phyloP scores from a whole-genome alignment of 768 basidiomycete genomes.

The Hortiboletus campestris region DNA sequence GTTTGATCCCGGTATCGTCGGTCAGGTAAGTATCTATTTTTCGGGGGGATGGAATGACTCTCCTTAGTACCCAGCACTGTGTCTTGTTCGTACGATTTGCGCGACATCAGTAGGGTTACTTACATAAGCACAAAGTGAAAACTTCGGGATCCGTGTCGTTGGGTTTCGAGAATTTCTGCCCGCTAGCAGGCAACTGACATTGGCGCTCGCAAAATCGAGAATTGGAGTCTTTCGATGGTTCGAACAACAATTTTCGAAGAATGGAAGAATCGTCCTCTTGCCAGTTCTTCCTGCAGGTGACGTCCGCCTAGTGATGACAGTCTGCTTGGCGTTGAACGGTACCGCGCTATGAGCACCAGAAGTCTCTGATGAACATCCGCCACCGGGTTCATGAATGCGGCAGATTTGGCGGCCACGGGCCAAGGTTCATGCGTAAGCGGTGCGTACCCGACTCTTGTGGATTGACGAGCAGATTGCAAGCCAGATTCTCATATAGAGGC shows the following conservation, averaged over 20 bases:
- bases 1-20: slow-evolving; percentile 3
- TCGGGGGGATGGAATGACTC: too few relatives aligned
- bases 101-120: too few relatives aligned
- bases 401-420: neutral
- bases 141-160: neutral
- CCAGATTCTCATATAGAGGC: neutral
- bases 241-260: slow-evolving; percentile 22
- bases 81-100: too few relatives aligned
- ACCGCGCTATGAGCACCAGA: neutral
- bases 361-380: slow-evolving; percentile 13
- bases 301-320: slow-evolving; percentile 11
- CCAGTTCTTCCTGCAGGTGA: slow-evolving; percentile 2
- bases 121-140: slow-evolving; percentile 4
- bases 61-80: too few relatives aligned
- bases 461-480: neutral
- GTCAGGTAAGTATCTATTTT: neutral
- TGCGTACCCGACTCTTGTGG: neutral
- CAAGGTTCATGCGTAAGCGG: neutral
- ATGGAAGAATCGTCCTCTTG: slow-evolving; percentile 16
- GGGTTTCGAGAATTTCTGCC: slow-evolving; percentile 4
- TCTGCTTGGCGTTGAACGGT: neutral
- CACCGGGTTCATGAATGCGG: slow-evolving; percentile 14
- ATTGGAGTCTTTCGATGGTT: slow-evolving; percentile 4
- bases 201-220: slow-evolving; percentile 18
- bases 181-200: slow-evolving; percentile 6